Conservation (phyloP, 2,329 filamentous ascomycete species). For the Claviceps monticola region DNA sequence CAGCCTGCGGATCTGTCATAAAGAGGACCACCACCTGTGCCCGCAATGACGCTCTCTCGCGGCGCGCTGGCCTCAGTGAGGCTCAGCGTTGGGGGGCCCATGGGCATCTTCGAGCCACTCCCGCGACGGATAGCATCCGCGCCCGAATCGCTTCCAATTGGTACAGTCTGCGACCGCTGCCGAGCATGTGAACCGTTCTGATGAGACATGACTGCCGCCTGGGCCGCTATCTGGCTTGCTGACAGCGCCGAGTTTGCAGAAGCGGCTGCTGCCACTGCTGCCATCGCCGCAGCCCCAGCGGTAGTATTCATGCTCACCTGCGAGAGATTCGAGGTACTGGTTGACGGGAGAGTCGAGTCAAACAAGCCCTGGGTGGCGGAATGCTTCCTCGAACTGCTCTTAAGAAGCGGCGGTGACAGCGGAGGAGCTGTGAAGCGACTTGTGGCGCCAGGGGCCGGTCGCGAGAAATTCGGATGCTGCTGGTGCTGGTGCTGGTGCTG, state of each 20-base stretch:
- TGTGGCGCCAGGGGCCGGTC: slow-evolving; percentile 25
- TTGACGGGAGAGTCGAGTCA: slow-evolving; percentile 56
- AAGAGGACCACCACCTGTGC: slow-evolving; percentile 38
- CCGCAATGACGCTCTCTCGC: slow-evolving; percentile 39
- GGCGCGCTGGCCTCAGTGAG: slow-evolving; percentile 52
- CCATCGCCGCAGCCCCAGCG: slow-evolving; percentile 23
- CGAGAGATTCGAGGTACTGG: slow-evolving; percentile 39
- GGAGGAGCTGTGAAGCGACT: slow-evolving; percentile 16
- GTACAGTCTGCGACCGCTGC: slow-evolving; percentile 62
- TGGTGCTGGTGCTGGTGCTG: too few relatives aligned
- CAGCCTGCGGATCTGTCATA: slow-evolving; percentile 44
- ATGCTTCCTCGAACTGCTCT: slow-evolving; percentile 45
- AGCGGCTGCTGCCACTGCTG: slow-evolving; percentile 16
- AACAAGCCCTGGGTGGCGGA: slow-evolving; percentile 66
- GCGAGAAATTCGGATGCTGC: slow-evolving; percentile 44
- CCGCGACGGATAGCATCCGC: slow-evolving; percentile 30
- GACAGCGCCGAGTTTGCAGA: slow-evolving; percentile 21
- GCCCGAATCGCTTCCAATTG: slow-evolving; percentile 34
- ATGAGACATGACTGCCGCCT: slow-evolving; percentile 59
- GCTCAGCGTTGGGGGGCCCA: slow-evolving; percentile 49
- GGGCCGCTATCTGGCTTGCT: slow-evolving; percentile 69
- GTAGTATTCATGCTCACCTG: slow-evolving; percentile 32
- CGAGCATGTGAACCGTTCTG: slow-evolving; percentile 38
- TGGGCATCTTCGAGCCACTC: slow-evolving; percentile 33
- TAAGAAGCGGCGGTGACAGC: slow-evolving; percentile 18